Evolutionary conservation across 257 asterid genomes (phyloP).

Genomic region (Penstemon davidsonii): DNA sequence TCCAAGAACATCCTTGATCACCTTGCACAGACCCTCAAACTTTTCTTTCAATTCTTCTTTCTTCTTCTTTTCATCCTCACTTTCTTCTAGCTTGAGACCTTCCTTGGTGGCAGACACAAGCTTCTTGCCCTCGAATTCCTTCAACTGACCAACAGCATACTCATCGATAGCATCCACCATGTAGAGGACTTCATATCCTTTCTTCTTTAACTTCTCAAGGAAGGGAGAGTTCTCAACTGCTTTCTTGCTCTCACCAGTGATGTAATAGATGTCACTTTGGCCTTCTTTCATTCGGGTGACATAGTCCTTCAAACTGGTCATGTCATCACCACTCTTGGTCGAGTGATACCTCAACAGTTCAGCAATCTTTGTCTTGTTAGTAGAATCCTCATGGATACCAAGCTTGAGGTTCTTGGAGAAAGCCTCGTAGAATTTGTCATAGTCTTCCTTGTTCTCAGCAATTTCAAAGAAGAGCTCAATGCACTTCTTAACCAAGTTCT

Average conservation of each 20-base stretch:
- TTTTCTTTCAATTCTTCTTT: slow-evolving; percentile 40
- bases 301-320: slow-evolving; percentile 64
- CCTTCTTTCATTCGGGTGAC: slow-evolving; percentile 69
- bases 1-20: slow-evolving; percentile 58
- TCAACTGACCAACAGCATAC: slow-evolving; percentile 56
- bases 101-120: slow-evolving; percentile 65
- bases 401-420: slow-evolving; percentile 59
- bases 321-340: slow-evolving; percentile 58
- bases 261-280: slow-evolving; percentile 54
- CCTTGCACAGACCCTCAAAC: slow-evolving; percentile 64
- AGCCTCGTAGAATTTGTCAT: slow-evolving; percentile 55
- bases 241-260: slow-evolving; percentile 64
- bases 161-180: slow-evolving; percentile 69
- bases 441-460: slow-evolving; percentile 67
- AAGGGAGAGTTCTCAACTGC: slow-evolving; percentile 68
- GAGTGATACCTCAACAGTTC: slow-evolving; percentile 55
- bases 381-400: slow-evolving; percentile 59
- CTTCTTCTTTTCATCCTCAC: slow-evolving; percentile 53
- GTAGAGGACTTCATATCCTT: slow-evolving; percentile 54
- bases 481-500: slow-evolving; percentile 66
- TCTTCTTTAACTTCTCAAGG: slow-evolving; percentile 62
- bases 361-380: slow-evolving; percentile 47
- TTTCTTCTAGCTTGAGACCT: slow-evolving; percentile 65
- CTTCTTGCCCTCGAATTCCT: slow-evolving; percentile 59
- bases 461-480: slow-evolving; percentile 58